A percentile compares a stretch with the other conserved stretches of the same genome.
phyloP scores from a whole-genome alignment of 768 basidiomycete genomes.

The Rhodotorula paludigena region DNA sequence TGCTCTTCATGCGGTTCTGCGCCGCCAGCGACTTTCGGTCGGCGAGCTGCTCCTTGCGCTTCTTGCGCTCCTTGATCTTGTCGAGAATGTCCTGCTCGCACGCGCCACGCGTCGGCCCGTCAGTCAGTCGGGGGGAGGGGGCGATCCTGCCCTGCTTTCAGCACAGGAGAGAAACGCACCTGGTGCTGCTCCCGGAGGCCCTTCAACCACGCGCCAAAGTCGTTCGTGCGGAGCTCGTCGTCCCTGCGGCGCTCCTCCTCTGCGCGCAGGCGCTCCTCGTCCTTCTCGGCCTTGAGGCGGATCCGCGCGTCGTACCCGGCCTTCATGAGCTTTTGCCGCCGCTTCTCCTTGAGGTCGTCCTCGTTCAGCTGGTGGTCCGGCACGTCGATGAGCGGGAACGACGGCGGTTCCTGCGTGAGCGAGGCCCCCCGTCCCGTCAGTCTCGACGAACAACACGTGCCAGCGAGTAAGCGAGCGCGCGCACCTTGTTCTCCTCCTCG shows the following conservation, averaged over 20 bases:
- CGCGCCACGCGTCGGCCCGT: no score
- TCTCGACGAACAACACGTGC: background rate
- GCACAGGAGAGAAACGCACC: slow-evolving; percentile 50
- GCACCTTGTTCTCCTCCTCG: slow-evolving; percentile 54
- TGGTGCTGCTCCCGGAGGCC: slow-evolving; percentile 74
- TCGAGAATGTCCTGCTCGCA: slow-evolving; percentile 63
- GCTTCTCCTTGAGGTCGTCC: slow-evolving; percentile 87
- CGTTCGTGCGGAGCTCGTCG: slow-evolving; percentile 66
- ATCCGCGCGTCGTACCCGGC: slow-evolving; percentile 87
- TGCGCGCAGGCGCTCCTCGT: slow-evolving; percentile 62
- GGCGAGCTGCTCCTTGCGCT: slow-evolving; percentile 57
- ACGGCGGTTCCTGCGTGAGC: slow-evolving; percentile 62
- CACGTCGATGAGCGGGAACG: slow-evolving; percentile 83
- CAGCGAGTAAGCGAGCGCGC: slow-evolving; percentile 47
- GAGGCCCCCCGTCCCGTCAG: background rate
- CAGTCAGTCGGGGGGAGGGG: no score
- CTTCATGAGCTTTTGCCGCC: slow-evolving; percentile 84
- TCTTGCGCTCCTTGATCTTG: slow-evolving; percentile 75
- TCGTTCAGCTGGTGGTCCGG: slow-evolving; percentile 87
- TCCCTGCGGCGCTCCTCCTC: slow-evolving; percentile 59
- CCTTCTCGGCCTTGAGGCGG: slow-evolving; percentile 77
- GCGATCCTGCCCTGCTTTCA: no score
- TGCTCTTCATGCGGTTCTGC: slow-evolving; percentile 92
- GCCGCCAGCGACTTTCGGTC: slow-evolving; percentile 93
- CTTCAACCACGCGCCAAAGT: slow-evolving; percentile 68